phyloP scores from a whole-genome alignment of 768 basidiomycete genomes.

The Tulasnella sp. region DNA sequence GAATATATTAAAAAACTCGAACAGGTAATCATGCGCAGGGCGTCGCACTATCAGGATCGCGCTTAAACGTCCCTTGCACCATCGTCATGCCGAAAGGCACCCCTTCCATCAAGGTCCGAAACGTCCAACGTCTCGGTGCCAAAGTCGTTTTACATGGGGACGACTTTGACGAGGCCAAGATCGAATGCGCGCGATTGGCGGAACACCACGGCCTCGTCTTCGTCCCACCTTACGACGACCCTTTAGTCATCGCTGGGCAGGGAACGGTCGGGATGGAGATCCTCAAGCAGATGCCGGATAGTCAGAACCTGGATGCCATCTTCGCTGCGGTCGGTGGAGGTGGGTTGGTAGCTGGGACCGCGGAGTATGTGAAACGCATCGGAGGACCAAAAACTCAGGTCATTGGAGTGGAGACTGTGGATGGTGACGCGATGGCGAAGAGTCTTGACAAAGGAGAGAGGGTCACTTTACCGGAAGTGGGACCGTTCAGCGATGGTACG shows the following conservation, averaged over 20 bases:
- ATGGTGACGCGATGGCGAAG: slow-evolving; percentile 87
- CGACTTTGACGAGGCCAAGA: slow-evolving; percentile 95
- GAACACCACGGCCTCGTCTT: slow-evolving; percentile 65
- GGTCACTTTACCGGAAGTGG: slow-evolving; percentile 77
- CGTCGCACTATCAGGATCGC: slow-evolving; percentile 86
- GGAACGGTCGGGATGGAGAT: slow-evolving; percentile 94
- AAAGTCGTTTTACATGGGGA: slow-evolving; percentile 85
- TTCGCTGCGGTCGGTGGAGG: slow-evolving; percentile 94
- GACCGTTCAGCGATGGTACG: slow-evolving; percentile 95
- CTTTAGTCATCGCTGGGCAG: slow-evolving; percentile 92
- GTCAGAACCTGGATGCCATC: slow-evolving; percentile 56
- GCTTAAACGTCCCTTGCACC: slow-evolving; percentile 86
- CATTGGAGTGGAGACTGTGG: slow-evolving; percentile 85
- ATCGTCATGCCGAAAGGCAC: slow-evolving; percentile 97
- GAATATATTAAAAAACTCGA: too few species aligned
- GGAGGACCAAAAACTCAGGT: slow-evolving; percentile 75
- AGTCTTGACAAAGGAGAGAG: slow-evolving; percentile 75
- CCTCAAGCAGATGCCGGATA: slow-evolving; percentile 72
- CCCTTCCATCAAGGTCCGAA: slow-evolving; percentile 90
- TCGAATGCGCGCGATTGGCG: slow-evolving; percentile 83
- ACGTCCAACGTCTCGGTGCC: slow-evolving; percentile 88
- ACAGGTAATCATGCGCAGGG: slow-evolving; percentile 98
- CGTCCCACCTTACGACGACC: slow-evolving; percentile 96
- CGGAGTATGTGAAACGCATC: slow-evolving; percentile 86
- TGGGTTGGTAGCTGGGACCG: slow-evolving; percentile 82